Base-by-base conservation (phyloP, 192 early-diverging fungal genomes). In the Coemansia sp. region DNA sequence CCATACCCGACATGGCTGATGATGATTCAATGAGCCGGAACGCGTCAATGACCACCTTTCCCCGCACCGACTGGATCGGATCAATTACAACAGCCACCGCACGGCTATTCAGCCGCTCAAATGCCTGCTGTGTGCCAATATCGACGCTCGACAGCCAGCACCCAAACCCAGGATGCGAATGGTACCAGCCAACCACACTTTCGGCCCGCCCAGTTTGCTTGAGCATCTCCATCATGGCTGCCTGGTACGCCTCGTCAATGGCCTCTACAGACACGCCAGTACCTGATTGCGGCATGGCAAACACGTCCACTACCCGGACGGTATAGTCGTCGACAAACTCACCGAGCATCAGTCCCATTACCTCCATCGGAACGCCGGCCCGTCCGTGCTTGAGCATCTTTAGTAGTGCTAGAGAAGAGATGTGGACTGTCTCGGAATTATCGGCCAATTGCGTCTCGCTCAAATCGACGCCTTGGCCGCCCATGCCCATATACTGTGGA, bases 111-210 rank as follows among this genome's bases (percentile, higher is more conserved):
- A 99, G 83, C 57, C 89, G 85, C 80, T 99, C 96, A 63, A 99
- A 99, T 74, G 92, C 91, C 85, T 96, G 93, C 79, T 99, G 98
- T 48, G 98, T 99, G 83, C 96, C 96, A 55, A 98, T 91, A 83
- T 99, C 98, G 8, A 98, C 96, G 70, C 93, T 96, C 17, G 96
- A 98, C 26, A 99, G 85, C 98, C 98, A 99, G 86, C 98, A 99
- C 47, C 98, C 98, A 65, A 99, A 99, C 53, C 98, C 98, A 31
- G 98, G 98, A 84, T 99, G 98, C 63, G 98, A 99, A 82, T 99
- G 98, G 77, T 99, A 99, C 98, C 98, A 99, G n/a, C 98, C 98
- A 23, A 99, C 98, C 14, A 99, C 98, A 83, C 94, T 95, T 81
- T 99, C 96, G 19, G 92, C 91, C 85, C 97, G 84, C 63, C 97